phyloP scores from a whole-genome alignment of 148 eudicot genomes.

The Euryodendron excelsum region DNA sequence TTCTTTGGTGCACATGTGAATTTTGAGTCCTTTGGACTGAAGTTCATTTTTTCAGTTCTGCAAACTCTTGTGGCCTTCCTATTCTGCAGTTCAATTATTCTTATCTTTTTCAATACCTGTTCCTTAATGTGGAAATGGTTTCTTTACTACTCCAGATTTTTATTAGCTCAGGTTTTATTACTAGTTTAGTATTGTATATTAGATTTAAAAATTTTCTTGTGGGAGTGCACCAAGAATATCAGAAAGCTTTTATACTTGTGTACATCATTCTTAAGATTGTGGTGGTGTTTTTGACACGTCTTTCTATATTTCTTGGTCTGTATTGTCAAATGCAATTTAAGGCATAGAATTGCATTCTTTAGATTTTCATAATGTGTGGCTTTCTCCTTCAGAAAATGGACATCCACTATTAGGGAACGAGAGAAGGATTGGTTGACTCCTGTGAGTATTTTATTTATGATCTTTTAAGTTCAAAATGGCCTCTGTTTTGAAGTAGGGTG shows the following conservation, averaged over 20 bases:
- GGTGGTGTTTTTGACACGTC: neutral
- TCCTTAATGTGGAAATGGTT: neutral
- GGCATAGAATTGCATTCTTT: neutral
- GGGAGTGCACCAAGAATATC: neutral
- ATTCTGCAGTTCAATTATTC: neutral
- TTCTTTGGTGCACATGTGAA: neutral
- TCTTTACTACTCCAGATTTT: neutral
- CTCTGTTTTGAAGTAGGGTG: neutral
- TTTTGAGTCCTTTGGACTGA: neutral
- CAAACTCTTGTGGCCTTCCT: neutral
- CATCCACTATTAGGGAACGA: slow-evolving; percentile 67
- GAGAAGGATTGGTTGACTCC: slow-evolving; percentile 88
- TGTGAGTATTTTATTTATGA: slow-evolving; percentile 48
- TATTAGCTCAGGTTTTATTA: neutral
- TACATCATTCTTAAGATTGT: neutral
- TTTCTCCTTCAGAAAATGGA: slow-evolving; percentile 75
- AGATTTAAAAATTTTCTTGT: neutral
- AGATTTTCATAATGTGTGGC: neutral
- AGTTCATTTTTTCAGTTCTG: neutral
- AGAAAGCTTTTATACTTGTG: neutral
- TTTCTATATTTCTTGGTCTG: neutral
- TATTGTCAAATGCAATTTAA: neutral
- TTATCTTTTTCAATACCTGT: neutral
- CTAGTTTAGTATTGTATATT: neutral
- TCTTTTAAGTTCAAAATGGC: neutral